These are phyloP conservation scores for Hansenula anomala DNA, from an alignment of 1,139 yeast genomes.

Conservation along the genomic window DNA sequence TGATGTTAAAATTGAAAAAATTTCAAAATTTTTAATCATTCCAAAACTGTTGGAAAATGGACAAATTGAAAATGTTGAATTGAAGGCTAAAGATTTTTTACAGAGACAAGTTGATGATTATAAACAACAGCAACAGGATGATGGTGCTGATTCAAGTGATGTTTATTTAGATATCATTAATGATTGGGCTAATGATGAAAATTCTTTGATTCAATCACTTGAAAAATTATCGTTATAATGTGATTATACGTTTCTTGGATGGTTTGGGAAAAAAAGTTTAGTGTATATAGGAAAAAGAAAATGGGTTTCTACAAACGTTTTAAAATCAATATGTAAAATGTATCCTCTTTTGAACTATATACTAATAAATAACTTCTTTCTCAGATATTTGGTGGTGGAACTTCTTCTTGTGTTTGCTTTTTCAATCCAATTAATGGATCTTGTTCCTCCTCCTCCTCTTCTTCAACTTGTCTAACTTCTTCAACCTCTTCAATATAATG, in stretches of 20 bases:
- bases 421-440: slow-evolving; percentile 18
- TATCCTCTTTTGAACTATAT: not conserved
- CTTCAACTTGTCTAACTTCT: slow-evolving; percentile 55
- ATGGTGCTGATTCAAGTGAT: not conserved
- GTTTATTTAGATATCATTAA: slow-evolving; percentile 11
- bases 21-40: not conserved
- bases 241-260: not conserved
- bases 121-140: not conserved
- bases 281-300: no score
- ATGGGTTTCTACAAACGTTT: no score
- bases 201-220: not conserved
- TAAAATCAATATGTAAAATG: no score
- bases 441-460: slow-evolving; percentile 26
- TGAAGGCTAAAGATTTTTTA: not conserved
- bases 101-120: not conserved
- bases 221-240: not conserved
- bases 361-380: not conserved
- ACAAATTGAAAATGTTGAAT: not conserved
- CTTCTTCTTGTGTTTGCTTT: slow-evolving; percentile 8
- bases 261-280: no score
- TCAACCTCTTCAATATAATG: slow-evolving; percentile 77
- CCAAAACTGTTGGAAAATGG: not conserved
- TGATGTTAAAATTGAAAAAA: slow-evolving; percentile 18
- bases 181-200: slow-evolving; percentile 13
- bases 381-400: slow-evolving; percentile 15